phyloP scores from a whole-genome alignment of 2,329 filamentous ascomycete genomes.

The Leptographium procerum region DNA sequence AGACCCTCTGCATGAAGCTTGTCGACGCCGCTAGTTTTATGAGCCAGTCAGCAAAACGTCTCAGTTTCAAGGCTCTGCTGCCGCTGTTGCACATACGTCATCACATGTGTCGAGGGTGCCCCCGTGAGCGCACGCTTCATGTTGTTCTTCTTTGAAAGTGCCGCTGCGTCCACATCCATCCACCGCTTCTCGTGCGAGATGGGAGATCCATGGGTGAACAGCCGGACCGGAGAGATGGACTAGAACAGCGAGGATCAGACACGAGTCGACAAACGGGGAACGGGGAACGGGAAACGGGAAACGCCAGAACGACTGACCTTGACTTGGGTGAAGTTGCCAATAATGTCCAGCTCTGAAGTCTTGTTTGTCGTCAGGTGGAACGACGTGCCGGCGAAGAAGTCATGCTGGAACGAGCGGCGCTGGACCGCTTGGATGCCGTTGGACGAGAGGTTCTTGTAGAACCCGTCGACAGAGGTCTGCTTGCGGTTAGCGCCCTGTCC shows the following conservation, averaged over 20 bases:
- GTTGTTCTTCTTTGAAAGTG: not conserved
- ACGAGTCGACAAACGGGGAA: not conserved
- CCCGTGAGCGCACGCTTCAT: not conserved
- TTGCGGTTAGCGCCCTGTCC: not conserved
- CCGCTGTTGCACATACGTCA: not conserved
- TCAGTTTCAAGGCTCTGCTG: not conserved
- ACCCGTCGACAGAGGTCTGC: not conserved
- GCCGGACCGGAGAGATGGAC: slow-evolving; percentile 7
- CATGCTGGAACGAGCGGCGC: not conserved
- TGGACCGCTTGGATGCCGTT: not conserved
- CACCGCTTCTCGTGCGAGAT: slow-evolving; percentile 14
- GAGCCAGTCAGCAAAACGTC: not conserved
- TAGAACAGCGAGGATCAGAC: not conserved
- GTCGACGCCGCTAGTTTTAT: not conserved
- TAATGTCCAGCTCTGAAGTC: not conserved
- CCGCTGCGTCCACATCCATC: not conserved
- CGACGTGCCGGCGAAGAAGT: not conserved
- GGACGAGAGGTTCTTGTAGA: not conserved
- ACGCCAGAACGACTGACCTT: too few species aligned
- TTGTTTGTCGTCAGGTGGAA: not conserved
- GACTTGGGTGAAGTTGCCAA: not conserved
- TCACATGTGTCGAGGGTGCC: not conserved
- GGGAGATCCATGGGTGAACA: slow-evolving; percentile 25
- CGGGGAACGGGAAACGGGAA: not conserved
- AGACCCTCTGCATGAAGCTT: not conserved